Conservation (phyloP, 257 asterid genomes). For the Plantago ovata region DNA sequence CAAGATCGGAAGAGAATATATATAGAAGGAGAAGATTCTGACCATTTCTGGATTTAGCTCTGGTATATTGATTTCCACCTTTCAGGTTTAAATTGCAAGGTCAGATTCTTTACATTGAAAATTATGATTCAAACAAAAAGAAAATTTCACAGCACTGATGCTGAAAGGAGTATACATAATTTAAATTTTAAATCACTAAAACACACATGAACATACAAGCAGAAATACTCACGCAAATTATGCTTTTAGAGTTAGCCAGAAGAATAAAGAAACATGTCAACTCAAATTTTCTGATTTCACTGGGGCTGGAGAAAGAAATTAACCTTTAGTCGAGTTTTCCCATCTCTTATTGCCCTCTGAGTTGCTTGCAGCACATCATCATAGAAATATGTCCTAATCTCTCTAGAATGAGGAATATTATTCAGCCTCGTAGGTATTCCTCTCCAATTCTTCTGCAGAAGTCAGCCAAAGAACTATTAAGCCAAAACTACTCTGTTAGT, state of each 20-base stretch:
- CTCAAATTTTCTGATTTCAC: slow-evolving; percentile 9
- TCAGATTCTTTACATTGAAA: slow-evolving; percentile 20
- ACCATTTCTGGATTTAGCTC: slow-evolving; percentile 99
- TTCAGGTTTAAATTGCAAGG: slow-evolving; percentile 26
- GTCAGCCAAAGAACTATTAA: slow-evolving; percentile 20
- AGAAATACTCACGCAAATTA: slow-evolving; percentile 8
- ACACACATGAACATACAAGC: no score
- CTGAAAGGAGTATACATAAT: background rate
- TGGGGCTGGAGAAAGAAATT: slow-evolving; percentile 12
- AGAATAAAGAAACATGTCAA: no score
- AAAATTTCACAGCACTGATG: slow-evolving; percentile 9
- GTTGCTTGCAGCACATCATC: slow-evolving; percentile 85
- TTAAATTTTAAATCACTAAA: no score
- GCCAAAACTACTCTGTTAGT: slow-evolving; percentile 16
- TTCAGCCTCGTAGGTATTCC: slow-evolving; percentile 93
- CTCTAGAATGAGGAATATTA: slow-evolving; percentile 96
- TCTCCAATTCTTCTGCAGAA: slow-evolving; percentile 72
- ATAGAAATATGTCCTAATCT: slow-evolving; percentile 85
- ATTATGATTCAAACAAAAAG: slow-evolving; percentile 5
- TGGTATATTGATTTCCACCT: slow-evolving; percentile 93
- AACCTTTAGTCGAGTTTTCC: slow-evolving; percentile 89
- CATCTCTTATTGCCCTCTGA: slow-evolving; percentile 67
- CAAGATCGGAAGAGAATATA: slow-evolving; percentile 6
- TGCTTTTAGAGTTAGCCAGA: no score
- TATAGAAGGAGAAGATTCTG: slow-evolving; percentile 15